Conservation (phyloP, 2,329 filamentous ascomycete genomes). For the Aspergillus ochraceus region DNA sequence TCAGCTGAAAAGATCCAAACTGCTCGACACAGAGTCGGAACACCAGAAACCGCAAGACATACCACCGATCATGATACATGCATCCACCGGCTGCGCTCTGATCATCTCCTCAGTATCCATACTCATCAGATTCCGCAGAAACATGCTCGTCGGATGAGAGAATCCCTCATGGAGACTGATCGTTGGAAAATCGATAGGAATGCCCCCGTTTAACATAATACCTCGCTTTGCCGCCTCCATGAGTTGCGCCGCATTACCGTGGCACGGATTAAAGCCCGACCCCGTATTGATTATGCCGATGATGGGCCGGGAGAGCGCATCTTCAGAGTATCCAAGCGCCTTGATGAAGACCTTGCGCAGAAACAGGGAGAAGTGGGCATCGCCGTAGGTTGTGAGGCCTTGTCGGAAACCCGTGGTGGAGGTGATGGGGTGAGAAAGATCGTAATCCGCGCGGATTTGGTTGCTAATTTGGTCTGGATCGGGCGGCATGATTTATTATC, state of each 20-base stretch:
- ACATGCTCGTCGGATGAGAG: slow-evolving; percentile 72
- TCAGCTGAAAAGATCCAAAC: not conserved
- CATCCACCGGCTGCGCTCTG: slow-evolving; percentile 68
- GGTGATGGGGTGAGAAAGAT: slow-evolving; percentile 56
- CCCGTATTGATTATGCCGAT: slow-evolving; percentile 74
- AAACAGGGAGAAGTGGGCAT: slow-evolving; percentile 73
- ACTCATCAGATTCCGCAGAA: slow-evolving; percentile 70
- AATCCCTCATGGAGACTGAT: slow-evolving; percentile 72
- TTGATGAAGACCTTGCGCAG: slow-evolving; percentile 77
- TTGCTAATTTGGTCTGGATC: not conserved
- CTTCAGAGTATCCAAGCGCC: slow-evolving; percentile 70
- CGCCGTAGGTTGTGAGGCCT: slow-evolving; percentile 68
- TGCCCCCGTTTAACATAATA: slow-evolving; percentile 64
- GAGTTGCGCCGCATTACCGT: slow-evolving; percentile 70
- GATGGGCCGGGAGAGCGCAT: slow-evolving; percentile 68
- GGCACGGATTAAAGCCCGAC: slow-evolving; percentile 73
- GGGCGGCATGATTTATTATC: not conserved
- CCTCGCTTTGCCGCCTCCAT: slow-evolving; percentile 70
- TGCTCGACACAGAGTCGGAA: no score
- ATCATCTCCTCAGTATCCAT: slow-evolving; percentile 83
- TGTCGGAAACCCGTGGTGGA: slow-evolving; percentile 59
- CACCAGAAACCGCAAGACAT: slow-evolving; percentile 13
- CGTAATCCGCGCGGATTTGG: slow-evolving; percentile 49
- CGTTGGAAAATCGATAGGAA: slow-evolving; percentile 72
- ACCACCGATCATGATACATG: slow-evolving; percentile 67